Evolutionary conservation across 108 stramenopile species (phyloP).

Genomic region (Ochromonas danica): DNA sequence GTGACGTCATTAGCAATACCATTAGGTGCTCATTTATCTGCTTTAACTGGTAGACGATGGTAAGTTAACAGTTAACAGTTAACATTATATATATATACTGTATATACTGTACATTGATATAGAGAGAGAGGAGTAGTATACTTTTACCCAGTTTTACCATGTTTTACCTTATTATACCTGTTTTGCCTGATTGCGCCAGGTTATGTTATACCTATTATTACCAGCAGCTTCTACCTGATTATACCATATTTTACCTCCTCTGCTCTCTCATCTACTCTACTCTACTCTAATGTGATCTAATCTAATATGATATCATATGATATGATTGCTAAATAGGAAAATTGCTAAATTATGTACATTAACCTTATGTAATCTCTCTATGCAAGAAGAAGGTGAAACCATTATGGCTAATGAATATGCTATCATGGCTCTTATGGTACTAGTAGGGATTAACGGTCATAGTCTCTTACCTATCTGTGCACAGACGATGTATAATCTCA

Average conservation of each 20-base stretch:
- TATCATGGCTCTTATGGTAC: not conserved
- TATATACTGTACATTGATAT: too few relatives aligned
- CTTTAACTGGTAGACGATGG: too few relatives aligned
- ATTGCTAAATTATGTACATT: conserved; percentile 11
- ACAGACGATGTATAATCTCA: conserved; percentile 29
- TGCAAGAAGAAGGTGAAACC: conserved; percentile 21
- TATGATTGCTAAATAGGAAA: not conserved
- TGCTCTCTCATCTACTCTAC: too few relatives aligned
- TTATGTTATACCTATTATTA: too few relatives aligned
- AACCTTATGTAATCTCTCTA: conserved; percentile 32
- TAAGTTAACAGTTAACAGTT: too few relatives aligned
- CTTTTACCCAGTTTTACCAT: too few relatives aligned
- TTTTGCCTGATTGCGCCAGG: too few relatives aligned
- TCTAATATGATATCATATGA: not conserved
- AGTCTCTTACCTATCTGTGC: conserved; percentile 10
- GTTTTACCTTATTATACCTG: too few relatives aligned
- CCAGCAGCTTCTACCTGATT: too few relatives aligned
- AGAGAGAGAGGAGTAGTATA: too few relatives aligned
- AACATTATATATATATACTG: not conserved
- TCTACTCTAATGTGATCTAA: too few relatives aligned
- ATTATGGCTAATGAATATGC: conserved; percentile 18
- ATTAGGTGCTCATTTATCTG: not conserved
- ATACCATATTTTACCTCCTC: too few relatives aligned
- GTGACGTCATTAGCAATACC: not conserved
- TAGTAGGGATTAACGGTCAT: not conserved